phyloP scores from a whole-genome alignment of 805 yeast species.

The Teunomyces funiuensis region DNA sequence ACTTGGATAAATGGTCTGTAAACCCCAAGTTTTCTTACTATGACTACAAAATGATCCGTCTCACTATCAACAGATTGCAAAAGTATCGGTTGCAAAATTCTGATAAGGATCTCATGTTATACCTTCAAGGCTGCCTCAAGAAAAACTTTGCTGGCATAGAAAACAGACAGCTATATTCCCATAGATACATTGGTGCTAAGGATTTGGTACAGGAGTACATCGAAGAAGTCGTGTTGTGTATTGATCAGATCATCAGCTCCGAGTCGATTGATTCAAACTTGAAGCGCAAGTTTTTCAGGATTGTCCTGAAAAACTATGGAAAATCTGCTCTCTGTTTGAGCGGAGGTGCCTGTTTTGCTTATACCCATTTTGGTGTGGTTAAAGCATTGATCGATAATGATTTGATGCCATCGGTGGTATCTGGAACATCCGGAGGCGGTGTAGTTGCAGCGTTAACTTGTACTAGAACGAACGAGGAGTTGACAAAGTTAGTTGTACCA shows the following conservation, averaged over 20 bases:
- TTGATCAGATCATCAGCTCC: slow-evolving; percentile 45
- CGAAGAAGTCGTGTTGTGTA: slow-evolving; percentile 47
- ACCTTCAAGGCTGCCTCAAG: slow-evolving; percentile 66
- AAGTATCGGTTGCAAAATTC: slow-evolving; percentile 29
- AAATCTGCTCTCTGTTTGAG: slow-evolving; percentile 68
- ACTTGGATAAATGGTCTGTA: slow-evolving; percentile 62
- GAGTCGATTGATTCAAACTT: slow-evolving; percentile 33
- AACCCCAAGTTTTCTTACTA: slow-evolving; percentile 65
- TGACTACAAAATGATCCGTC: slow-evolving; percentile 59
- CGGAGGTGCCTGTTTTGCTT: slow-evolving; percentile 81
- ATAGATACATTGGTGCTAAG: slow-evolving; percentile 76
- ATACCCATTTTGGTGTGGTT: slow-evolving; percentile 74
- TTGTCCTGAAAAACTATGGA: slow-evolving; percentile 64
- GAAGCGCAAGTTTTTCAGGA: slow-evolving; percentile 55
- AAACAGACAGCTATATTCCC: slow-evolving; percentile 68
- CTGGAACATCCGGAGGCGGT: slow-evolving; percentile 85
- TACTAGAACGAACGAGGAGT: slow-evolving; percentile 68
- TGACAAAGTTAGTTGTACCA: slow-evolving; percentile 55
- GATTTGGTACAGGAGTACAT: slow-evolving; percentile 55
- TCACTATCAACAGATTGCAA: slow-evolving; percentile 45
- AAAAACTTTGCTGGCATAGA: slow-evolving; percentile 79
- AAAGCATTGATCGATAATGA: slow-evolving; percentile 69
- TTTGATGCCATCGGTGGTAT: slow-evolving; percentile 62
- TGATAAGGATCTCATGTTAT: slow-evolving; percentile 49
- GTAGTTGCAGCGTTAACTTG: slow-evolving; percentile 71